phyloP scores from a whole-genome alignment of 78 protist genomes.

The Dictyostelium brefeldianum region DNA sequence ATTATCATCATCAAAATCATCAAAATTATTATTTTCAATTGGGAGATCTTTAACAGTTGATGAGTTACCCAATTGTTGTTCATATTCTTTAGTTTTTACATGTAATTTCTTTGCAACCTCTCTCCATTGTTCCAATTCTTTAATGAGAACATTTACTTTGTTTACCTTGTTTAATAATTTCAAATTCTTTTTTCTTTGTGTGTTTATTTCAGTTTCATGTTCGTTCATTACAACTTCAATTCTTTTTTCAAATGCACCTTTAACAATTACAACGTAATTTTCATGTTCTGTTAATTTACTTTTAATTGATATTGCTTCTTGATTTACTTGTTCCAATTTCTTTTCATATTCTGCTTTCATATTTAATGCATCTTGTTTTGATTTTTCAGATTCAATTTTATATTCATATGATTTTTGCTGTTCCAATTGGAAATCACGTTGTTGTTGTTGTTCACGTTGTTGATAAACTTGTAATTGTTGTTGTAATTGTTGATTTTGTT shows the following conservation, averaged over 20 bases:
- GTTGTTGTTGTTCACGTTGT: not conserved
- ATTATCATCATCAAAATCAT: not conserved
- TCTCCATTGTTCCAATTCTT: slow-evolving; percentile 9
- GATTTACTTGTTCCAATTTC: not conserved
- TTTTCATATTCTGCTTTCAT: not conserved
- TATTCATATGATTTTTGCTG: not conserved
- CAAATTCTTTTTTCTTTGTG: not conserved
- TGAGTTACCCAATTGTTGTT: not conserved
- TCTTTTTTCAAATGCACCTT: slow-evolving; percentile 10
- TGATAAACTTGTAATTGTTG: not conserved
- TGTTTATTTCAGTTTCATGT: not conserved
- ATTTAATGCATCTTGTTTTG: not conserved
- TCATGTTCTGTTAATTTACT: not conserved
- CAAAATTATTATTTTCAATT: not conserved
- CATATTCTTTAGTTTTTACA: not conserved
- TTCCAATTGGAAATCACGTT: not conserved
- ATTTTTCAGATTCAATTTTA: not conserved
- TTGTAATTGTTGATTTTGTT: not conserved
- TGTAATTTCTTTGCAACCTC: not conserved
- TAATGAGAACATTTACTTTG: not conserved
- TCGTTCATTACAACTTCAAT: slow-evolving; percentile 8
- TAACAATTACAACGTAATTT: not conserved
- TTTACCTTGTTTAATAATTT: not conserved
- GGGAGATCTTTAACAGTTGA: not conserved
- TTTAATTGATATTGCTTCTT: not conserved